Conservation (phyloP, 2,329 filamentous ascomycete genomes). For the Ascosphaera apis region DNA sequence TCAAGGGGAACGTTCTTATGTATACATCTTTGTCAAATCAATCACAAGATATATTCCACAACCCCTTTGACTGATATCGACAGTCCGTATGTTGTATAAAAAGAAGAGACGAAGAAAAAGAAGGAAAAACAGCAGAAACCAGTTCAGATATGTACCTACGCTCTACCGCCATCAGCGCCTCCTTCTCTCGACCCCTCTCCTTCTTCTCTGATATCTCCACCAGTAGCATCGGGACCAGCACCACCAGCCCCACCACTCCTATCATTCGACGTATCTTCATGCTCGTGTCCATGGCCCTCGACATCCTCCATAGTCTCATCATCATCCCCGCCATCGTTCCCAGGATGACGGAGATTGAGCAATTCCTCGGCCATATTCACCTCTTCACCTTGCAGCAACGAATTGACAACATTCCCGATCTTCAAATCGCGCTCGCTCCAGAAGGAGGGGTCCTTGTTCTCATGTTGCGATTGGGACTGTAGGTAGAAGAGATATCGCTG, state of each 20-base stretch:
- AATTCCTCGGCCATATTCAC: constrained; percentile 57
- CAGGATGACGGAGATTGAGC: constrained; percentile 30
- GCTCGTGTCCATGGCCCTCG: constrained; percentile 36
- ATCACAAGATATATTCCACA: too few relatives aligned
- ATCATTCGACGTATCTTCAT: too few relatives aligned
- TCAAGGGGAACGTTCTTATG: constrained; percentile 1
- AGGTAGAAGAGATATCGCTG: constrained; percentile 90
- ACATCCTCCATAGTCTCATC: constrained; percentile 63
- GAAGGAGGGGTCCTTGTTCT: constrained; percentile 46
- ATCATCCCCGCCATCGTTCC: constrained; percentile 36
- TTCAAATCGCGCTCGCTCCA: constrained; percentile 71
- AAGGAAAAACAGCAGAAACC: constrained; percentile 9
- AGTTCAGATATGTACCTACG: constrained; percentile 69
- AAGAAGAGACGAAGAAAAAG: constrained; percentile 5
- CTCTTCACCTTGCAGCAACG: constrained; percentile 68
- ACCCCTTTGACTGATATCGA: too few relatives aligned
- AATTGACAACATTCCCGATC: constrained; percentile 70
- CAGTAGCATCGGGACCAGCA: constrained; percentile 66
- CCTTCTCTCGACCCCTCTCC: constrained; percentile 74
- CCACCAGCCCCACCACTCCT: constrained; percentile 46
- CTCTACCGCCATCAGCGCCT: constrained; percentile 90
- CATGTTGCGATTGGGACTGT: constrained; percentile 66
- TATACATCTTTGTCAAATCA: constrained; percentile 1
- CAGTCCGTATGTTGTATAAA: constrained; percentile 2
- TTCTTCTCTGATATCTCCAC: constrained; percentile 77